Evolutionary conservation across 176 grass and related monocot species (phyloP).

Genomic region (Oryza glaberrima): DNA sequence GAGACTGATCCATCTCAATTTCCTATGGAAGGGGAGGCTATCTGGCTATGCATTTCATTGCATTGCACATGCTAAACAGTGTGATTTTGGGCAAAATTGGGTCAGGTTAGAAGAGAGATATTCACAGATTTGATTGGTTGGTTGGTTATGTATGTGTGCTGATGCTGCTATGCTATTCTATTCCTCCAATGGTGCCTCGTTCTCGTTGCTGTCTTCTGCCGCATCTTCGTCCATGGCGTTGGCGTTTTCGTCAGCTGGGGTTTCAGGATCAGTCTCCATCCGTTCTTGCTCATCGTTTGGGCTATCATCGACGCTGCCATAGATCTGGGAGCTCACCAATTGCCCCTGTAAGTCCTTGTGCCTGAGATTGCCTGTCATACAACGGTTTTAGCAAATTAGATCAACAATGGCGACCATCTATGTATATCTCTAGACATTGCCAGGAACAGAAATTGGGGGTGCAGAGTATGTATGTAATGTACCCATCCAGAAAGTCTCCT

Average conservation of each 20-base stretch:
- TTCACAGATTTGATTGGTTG: slow-evolving; percentile 19
- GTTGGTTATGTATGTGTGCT: not conserved
- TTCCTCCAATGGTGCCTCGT: slow-evolving; percentile 37
- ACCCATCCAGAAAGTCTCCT: slow-evolving; percentile 63
- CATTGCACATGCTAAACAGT: not conserved
- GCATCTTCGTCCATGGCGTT: slow-evolving; percentile 46
- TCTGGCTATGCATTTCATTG: not conserved
- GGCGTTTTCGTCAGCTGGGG: slow-evolving; percentile 34
- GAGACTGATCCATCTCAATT: not conserved
- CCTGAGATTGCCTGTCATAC: slow-evolving; percentile 65
- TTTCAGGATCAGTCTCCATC: slow-evolving; percentile 41
- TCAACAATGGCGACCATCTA: not conserved
- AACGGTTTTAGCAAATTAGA: not conserved
- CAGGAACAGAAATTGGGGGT: not conserved
- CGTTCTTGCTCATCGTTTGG: slow-evolving; percentile 36
- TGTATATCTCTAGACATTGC: not conserved
- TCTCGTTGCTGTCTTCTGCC: slow-evolving; percentile 21
- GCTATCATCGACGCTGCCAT: slow-evolving; percentile 52
- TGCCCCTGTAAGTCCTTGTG: slow-evolving; percentile 80
- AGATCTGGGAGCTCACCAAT: slow-evolving; percentile 85
- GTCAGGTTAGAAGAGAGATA: not conserved
- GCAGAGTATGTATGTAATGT: slow-evolving; percentile 56
- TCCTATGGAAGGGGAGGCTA: not conserved
- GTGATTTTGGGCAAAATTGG: not conserved
- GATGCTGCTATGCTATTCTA: not conserved